Conservation (phyloP, 75 land plant species). For the Picea glauca region DNA sequence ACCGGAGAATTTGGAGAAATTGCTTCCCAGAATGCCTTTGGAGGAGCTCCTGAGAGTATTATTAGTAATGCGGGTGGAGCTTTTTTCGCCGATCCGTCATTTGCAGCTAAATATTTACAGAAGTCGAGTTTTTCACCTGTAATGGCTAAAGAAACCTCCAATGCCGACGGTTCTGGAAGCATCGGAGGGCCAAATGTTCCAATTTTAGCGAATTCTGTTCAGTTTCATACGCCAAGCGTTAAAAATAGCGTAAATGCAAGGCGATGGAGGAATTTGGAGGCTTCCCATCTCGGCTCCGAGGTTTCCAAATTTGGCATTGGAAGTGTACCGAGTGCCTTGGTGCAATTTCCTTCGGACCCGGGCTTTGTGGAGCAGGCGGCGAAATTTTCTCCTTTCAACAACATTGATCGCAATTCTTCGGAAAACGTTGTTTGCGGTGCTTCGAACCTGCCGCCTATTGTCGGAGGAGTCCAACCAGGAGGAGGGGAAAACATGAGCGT, state of each 20-base stretch:
- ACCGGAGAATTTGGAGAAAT: neutral
- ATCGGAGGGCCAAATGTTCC: neutral
- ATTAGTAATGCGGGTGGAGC: conserved; percentile 1
- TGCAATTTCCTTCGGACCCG: conserved; percentile 26
- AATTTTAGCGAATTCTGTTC: neutral
- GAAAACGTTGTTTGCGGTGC: neutral
- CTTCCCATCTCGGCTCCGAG: neutral
- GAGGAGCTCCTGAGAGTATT: conserved; percentile 1
- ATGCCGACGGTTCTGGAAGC: conserved; percentile 1
- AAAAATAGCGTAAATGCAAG: neutral
- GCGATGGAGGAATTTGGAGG: neutral
- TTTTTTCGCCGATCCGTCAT: conserved; percentile 4
- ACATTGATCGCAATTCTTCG: neutral
- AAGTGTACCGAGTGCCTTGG: conserved; percentile 11
- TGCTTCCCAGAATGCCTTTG: neutral
- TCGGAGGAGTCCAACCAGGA: neutral
- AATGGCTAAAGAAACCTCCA: neutral
- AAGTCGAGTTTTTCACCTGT: neutral
- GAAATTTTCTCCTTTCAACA: conserved; percentile 20
- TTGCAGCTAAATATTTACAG: conserved; percentile 1
- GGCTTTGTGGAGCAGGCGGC: conserved; percentile 31
- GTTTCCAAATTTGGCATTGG: conserved; percentile 9
- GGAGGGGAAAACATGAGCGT: neutral
- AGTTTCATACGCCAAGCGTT: neutral
- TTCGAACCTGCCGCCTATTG: neutral